Evolutionary conservation across 2,329 filamentous ascomycete genomes (phyloP), one percentile per base, ranked within the genome.

Genomic region (Alternaria alternata): DNA sequence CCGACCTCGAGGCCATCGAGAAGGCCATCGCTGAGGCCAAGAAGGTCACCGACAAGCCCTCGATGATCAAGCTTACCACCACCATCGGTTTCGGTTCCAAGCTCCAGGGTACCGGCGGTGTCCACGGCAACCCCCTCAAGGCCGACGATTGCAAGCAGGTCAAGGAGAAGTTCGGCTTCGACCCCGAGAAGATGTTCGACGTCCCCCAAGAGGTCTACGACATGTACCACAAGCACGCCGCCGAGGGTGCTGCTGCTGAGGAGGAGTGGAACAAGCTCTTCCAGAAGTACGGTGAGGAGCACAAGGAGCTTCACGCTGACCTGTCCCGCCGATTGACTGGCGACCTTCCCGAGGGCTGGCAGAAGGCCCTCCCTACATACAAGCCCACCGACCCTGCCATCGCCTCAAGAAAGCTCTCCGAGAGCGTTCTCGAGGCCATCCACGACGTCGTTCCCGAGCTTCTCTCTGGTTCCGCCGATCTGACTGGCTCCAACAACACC

Each of bases 401-500:
- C 69, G 95, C 95, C 68, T 95, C 94, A 71, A 91, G 95, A 80
- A 99, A 98, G 87, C 90, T 98, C 61, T 98, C 94, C 68, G 94
- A 99, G 88, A 90, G 87, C 62, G 94, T 98, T 60, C 89, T 99
- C 68, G 86, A 90, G 84, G 94, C 94, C 82, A 90, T 99, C 75
- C 88, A 96, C 85, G 82, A 86, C 52, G 88, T 85, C 68, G 79
- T 99, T 56, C 95, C 95, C 69, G 95, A 98, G 83, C 89, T 99
- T 60, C 82, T 99, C 63, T 96, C 94, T 80, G 95, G 95, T 75
- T 99, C 95, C 68, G 95, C 95, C 73, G 95, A 99, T 87, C 82
- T 99, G 86, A 99, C 95, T 79, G 93, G 93, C 78, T 98, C 95
- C 79, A 99, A 99, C 88, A 90, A 98, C 85, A 99, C 95, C 72